These are phyloP conservation scores for Saccharum spontaneum DNA, from an alignment of 176 grass and related monocot genomes.

Conservation along the genomic window DNA sequence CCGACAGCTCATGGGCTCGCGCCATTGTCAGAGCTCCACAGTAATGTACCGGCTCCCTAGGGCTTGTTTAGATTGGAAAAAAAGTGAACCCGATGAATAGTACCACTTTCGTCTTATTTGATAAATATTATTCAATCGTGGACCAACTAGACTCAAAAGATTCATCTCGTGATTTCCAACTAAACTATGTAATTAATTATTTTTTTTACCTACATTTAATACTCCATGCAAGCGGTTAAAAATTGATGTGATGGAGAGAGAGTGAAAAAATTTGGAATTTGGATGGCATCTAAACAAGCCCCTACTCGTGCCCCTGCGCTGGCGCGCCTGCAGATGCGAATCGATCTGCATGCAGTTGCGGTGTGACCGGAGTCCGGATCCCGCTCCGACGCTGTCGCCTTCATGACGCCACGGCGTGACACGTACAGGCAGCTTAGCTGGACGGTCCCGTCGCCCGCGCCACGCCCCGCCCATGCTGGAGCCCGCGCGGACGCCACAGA, in stretches of 20 bases:
- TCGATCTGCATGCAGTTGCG: background rate
- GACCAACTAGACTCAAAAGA: no score
- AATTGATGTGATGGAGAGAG: no score
- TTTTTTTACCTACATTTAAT: no score
- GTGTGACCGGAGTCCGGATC: slow-evolving; percentile 3
- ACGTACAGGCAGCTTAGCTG: slow-evolving; percentile 36
- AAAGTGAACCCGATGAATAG: no score
- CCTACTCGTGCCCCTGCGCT: background rate
- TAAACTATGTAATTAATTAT: no score
- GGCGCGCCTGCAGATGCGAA: background rate
- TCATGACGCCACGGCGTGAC: background rate
- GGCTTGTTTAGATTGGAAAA: no score
- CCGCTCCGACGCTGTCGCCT: slow-evolving; percentile 35
- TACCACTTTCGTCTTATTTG: no score
- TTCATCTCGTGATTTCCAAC: no score
- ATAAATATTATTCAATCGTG: no score
- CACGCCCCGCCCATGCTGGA: slow-evolving; percentile 33
- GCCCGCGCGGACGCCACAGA: slow-evolving; percentile 19
- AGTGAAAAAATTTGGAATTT: no score
- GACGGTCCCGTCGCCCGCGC: background rate
- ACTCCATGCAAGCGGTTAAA: no score
- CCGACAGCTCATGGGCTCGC: background rate
- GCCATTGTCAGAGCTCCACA: slow-evolving; percentile 14
- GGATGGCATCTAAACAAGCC: no score
- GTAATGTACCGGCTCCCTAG: background rate